Base-by-base conservation (phyloP, 2,329 filamentous ascomycete genomes). In the Penicillium digitatum region DNA sequence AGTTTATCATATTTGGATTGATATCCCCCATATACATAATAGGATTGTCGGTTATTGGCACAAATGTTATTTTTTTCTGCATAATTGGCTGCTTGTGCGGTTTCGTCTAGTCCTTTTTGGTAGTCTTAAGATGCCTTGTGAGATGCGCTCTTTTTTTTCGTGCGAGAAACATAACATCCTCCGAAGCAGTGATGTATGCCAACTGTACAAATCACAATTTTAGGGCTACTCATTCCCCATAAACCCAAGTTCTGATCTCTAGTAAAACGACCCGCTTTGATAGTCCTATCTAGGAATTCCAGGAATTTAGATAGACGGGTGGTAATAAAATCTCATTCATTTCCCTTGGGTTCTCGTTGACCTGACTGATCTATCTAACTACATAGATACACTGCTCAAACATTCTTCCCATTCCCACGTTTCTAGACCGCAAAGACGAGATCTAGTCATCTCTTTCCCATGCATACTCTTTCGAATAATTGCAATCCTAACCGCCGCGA, bases 21-120 rank as follows among this genome's bases (percentile, higher is more conserved):
- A 53, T 34, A 44, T 55, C 38, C 54, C 46, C 47, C 38, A 44
- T 51, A 57, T 57, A 51, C 24, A 52, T 52, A 55, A 57, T 52
- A 55, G 37, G 49, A 46, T 14, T 27, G 34, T 40, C 38, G 14
- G 34, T 37, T 42, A 24, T 48, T 29, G 22, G 18, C 42, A 47
- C 40, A 35, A 8, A 27, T 34, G 6, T 26, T 35, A 8, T 46
- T n/a, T 14, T 7, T 35, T 40, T 14, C n/a, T n/a, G 20, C 24
- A 18, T 20, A 37, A n/a, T 20, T n/a, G 1, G 9, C 34, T 2
- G 4, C n/a, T 37, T 11, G 20, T 37, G 27, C 27, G 27, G 27
- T 9, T 10, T 11, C 20, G 8, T 9, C 16, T n/a, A 7, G 32
- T n/a, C 3, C 9, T n/a, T 35, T n/a, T n/a, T n/a, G 8, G 16